Evolutionary conservation across 129 eudicot genomes (phyloP), one percentile per base, ranked within the genome.

Genomic region (Mikania micrantha): DNA sequence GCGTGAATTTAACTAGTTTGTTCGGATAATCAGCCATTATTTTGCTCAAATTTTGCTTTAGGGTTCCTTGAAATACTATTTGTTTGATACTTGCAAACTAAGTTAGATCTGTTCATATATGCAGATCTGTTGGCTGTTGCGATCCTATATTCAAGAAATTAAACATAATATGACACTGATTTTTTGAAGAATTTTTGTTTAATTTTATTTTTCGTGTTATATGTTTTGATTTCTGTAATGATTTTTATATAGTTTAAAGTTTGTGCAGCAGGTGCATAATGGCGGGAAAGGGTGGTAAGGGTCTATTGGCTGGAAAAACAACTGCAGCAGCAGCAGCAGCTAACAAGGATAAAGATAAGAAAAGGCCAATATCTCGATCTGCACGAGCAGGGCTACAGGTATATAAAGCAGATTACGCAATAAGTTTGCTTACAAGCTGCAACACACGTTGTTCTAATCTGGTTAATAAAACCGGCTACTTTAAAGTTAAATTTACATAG

Each of bases 261-360:
- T 32, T 21, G 45, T 54, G 44, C 61, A 15, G 40, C 35, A 81
- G 84, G 72, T 67, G 36, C 34, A 56, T 34, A 50, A 87, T 87
- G 95, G 95, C 88, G 35, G 95, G 95, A 45, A 87, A 87, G 69
- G 95, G 95, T 36, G 95, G 95, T 48, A 87, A 86, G 67, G 94
- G 94, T 29, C 67, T 86, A 11, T 52, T 86, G 44, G 94, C 94
- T 2, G 88, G 82, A 24, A 86, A 86, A 79, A 83, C 94, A 49
- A 75, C 81, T 8, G 82, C 93, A 6, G 87, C 91, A 0, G 87
- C 76, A 12, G 87, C 87, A 8, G 88, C 88, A 8, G 88, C 85
- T 4, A 77, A 45, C 74, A 83, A 81, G 77, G 89, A 83, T 29
- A 86, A 86, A 57, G 94, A 81, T 70, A 86, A 86, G 87, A 86